Conservation (phyloP, 805 yeast genomes). For the Metschnikowia sp. region DNA sequence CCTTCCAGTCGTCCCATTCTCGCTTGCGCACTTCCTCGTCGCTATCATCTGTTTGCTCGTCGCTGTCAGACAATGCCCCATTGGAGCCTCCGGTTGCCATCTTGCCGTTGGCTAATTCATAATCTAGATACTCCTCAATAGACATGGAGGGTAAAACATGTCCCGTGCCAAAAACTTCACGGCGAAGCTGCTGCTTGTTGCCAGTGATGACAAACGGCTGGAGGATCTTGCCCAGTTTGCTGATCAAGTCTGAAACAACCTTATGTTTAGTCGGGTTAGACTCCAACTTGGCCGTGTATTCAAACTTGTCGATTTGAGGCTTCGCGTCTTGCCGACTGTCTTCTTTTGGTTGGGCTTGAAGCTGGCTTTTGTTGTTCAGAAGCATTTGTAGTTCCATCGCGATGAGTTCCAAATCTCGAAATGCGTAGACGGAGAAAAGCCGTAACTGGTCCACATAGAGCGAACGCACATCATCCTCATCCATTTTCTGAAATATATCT, state of each 20-base stretch:
- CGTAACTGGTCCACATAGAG: constrained; percentile 55
- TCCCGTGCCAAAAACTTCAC: constrained; percentile 84
- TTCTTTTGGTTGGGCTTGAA: constrained; percentile 18
- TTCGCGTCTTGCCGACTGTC: constrained; percentile 7
- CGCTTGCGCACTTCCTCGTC: constrained; percentile 74
- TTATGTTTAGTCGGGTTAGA: constrained; percentile 33
- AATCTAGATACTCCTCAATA: constrained; percentile 85
- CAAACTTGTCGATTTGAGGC: constrained; percentile 28
- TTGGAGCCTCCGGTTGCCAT: constrained; percentile 52
- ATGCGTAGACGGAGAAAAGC: constrained; percentile 49
- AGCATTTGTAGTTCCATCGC: constrained; percentile 67
- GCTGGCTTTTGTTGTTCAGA: constrained; percentile 19
- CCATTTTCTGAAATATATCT: constrained; percentile 32
- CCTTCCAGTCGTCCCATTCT: constrained; percentile 92
- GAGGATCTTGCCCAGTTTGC: constrained; percentile 72
- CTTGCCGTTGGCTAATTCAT: constrained; percentile 82
- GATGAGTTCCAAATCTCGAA: constrained; percentile 54
- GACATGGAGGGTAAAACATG: constrained; percentile 92
- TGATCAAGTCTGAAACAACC: constrained; percentile 40
- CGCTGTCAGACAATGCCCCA: constrained; percentile 38
- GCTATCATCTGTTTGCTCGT: constrained; percentile 56
- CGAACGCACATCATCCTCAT: constrained; percentile 62
- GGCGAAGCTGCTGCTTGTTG: constrained; percentile 51
- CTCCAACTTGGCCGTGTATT: constrained; percentile 67
- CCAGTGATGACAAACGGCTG: constrained; percentile 77